Percentiles rank a stretch among this genome's conserved stretches.
These are phyloP conservation scores for Alternaria triticina DNA, from an alignment of 2,329 filamentous ascomycete genomes.

Conservation along the genomic window DNA sequence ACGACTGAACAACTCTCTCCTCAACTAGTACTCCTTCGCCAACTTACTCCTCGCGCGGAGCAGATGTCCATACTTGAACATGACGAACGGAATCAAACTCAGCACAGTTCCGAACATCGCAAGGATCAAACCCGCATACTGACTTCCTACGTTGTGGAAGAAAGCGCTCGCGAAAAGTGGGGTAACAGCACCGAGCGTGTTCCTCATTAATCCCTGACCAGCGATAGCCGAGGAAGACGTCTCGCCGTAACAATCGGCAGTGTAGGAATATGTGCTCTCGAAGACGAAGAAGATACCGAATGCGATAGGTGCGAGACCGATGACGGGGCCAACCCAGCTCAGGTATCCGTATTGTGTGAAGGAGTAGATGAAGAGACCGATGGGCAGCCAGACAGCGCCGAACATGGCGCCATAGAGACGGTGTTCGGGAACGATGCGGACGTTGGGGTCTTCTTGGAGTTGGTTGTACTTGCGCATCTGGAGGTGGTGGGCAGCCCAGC, in stretches of 20 bases:
- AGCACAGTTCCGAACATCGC: slow-evolving; percentile 54
- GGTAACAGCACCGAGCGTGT: slow-evolving; percentile 60
- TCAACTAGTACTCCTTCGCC: slow-evolving; percentile 37
- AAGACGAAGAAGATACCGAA: slow-evolving; percentile 62
- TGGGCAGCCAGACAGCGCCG: slow-evolving; percentile 39
- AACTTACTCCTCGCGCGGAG: slow-evolving; percentile 51
- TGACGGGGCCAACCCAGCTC: slow-evolving; percentile 57
- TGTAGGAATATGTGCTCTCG: slow-evolving; percentile 57
- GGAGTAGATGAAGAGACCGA: slow-evolving; percentile 55
- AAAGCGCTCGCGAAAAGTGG: slow-evolving; percentile 60
- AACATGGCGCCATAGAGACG: slow-evolving; percentile 41
- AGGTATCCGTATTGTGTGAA: slow-evolving; percentile 61
- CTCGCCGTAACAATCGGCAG: slow-evolving; percentile 60
- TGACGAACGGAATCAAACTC: slow-evolving; percentile 53
- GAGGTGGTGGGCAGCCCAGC: slow-evolving; percentile 57
- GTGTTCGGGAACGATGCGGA: slow-evolving; percentile 46
- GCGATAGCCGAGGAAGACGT: slow-evolving; percentile 54
- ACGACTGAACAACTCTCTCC: neutral
- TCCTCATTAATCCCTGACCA: slow-evolving; percentile 60
- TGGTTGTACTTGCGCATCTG: slow-evolving; percentile 60
- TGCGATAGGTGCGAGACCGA: slow-evolving; percentile 58
- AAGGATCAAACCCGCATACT: slow-evolving; percentile 59
- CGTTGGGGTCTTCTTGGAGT: slow-evolving; percentile 46
- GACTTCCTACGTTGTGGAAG: slow-evolving; percentile 61
- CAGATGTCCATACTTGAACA: slow-evolving; percentile 52